Base-by-base conservation (phyloP, 2,329 filamentous ascomycete genomes). In the Talaromyces sp. region DNA sequence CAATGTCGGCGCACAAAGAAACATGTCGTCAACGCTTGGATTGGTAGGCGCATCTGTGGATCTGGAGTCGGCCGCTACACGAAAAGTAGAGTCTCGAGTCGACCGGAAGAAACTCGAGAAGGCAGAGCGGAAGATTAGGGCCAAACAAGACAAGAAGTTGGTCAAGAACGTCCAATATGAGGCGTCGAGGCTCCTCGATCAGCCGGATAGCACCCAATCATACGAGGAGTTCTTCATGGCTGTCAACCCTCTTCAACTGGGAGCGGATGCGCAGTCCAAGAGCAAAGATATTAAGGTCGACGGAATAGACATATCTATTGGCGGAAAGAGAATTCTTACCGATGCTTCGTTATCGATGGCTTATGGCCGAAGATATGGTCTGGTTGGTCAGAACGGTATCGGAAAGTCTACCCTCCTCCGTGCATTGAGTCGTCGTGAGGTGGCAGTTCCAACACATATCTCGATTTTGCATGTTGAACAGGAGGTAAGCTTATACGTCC, bases 181-280 rank as follows among this genome's bases (percentile, higher is more conserved):
- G 81, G 91, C 95, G 0, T 98, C 95, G 13, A 89, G 89, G 70
- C 84, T 99, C 70, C 88, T 99, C 70, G 90, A 96, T 75, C 87
- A 92, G 78, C 85, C 92, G 3, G 90, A 94, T 72, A 87, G 89
- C 72, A 84, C 93, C 13, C 90, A 97, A 83, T 96, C 92, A 47
- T 99, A 99, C 77, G 95, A 99, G 80, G 95, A 99, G 77, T 98
- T 99, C 81, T 99, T 96, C 86, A 98, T 99, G 95, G 90, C 92
- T 63, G 95, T 99, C 83, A 99, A 99, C 79, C 95, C 95, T 67
- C 86, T 99, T 68, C 94, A 98, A 76, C 74, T 98, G 67, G 94
- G 93, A 63, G 81, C 84, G 25, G 88, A 85, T 70, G 78, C 86
- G 65, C 79, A 89, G 67, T 85, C 89, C 36, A 99, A 98, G 88